A percentile compares a stretch with the other conserved stretches of the same genome.
phyloP scores from a whole-genome alignment of 768 basidiomycete species.

The Rossbeevera mucosa region DNA sequence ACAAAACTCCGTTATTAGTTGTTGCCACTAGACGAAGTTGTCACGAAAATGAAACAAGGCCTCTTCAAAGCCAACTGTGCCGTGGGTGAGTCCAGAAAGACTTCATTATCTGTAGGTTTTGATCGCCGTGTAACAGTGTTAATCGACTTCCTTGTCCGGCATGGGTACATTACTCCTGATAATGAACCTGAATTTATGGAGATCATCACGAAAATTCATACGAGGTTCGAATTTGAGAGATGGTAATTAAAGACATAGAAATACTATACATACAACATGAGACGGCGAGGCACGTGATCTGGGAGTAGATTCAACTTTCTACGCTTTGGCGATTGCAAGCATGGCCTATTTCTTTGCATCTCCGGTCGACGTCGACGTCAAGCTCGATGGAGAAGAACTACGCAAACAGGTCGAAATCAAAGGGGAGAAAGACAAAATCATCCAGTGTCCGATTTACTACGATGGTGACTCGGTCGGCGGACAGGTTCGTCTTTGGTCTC shows the following conservation, averaged over 20 bases:
- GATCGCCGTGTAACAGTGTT: constrained; percentile 50
- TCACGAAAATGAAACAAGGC: constrained; percentile 58
- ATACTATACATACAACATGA: too few species aligned
- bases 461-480: constrained; percentile 92
- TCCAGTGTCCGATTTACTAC: constrained; percentile 88
- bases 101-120: neutral
- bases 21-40: constrained; percentile 56
- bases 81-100: constrained; percentile 48
- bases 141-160: constrained; percentile 84
- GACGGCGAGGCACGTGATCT: too few species aligned
- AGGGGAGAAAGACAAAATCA: constrained; percentile 78
- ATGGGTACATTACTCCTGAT: constrained; percentile 82
- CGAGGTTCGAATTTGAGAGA: constrained; percentile 57
- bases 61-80: constrained; percentile 94
- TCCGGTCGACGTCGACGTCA: constrained; percentile 88
- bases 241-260: too few species aligned
- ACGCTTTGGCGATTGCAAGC: too few species aligned
- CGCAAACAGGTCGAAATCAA: constrained; percentile 90
- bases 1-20: constrained; percentile 48
- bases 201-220: constrained; percentile 71
- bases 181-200: constrained; percentile 81
- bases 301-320: too few species aligned
- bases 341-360: constrained; percentile 88
- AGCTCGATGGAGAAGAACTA: constrained; percentile 80
- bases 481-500: constrained; percentile 49